These are phyloP conservation scores for Fusarium equiseti DNA, from an alignment of 2,329 filamentous ascomycete species.

Conservation along the genomic window DNA sequence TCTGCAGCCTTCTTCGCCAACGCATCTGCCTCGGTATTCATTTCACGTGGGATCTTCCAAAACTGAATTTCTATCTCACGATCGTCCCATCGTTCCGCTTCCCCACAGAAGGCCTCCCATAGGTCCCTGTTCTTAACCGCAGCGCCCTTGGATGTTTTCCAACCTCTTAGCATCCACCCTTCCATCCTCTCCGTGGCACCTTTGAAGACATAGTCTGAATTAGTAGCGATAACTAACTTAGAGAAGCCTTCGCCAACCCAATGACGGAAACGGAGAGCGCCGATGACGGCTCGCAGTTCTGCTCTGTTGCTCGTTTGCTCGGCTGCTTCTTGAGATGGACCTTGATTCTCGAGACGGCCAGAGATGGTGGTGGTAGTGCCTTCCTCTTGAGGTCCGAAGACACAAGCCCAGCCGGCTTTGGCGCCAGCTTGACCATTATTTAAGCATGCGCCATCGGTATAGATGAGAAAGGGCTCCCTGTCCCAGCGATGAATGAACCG, in stretches of 20 bases:
- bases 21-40: constrained; percentile 58
- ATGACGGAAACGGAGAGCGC: constrained; percentile 12
- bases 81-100: constrained; percentile 51
- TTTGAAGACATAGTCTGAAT: constrained; percentile 28
- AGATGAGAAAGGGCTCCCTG: constrained; percentile 52
- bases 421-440: constrained; percentile 55
- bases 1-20: constrained; percentile 53
- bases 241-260: constrained; percentile 46
- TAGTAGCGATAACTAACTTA: constrained; percentile 56
- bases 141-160: constrained; percentile 53
- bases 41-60: constrained; percentile 61
- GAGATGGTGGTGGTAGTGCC: not conserved
- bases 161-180: constrained; percentile 53
- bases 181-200: constrained; percentile 18
- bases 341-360: constrained; percentile 57
- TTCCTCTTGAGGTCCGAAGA: constrained; percentile 27
- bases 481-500: constrained; percentile 28
- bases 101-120: constrained; percentile 62
- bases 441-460: constrained; percentile 59
- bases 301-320: constrained; percentile 59
- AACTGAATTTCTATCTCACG: constrained; percentile 56
- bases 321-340: constrained; percentile 54
- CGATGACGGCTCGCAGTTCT: constrained; percentile 26
- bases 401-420: constrained; percentile 56
- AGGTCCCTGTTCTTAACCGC: constrained; percentile 64